These are phyloP conservation scores for Xylariales sp. DNA, from an alignment of 2,329 filamentous ascomycete genomes.

Conservation along the genomic window DNA sequence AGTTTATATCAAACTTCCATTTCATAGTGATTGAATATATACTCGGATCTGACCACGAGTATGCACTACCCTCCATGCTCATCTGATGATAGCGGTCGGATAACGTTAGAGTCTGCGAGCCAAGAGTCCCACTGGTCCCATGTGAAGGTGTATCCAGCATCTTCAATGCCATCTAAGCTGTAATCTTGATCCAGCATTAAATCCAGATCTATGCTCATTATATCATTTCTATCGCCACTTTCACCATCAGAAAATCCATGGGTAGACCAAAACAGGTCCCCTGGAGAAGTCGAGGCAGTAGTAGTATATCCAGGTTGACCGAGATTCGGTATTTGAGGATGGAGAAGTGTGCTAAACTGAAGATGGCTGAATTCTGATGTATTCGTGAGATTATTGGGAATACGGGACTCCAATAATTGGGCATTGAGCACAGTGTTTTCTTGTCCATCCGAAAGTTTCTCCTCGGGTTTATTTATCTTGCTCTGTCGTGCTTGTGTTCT, in stretches of 20 bases:
- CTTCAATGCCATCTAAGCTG: no score
- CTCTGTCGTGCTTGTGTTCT: constrained; percentile 8
- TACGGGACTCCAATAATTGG: neutral
- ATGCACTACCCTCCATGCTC: no score
- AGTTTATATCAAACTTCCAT: no score
- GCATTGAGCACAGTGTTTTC: neutral
- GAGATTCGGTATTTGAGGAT: neutral
- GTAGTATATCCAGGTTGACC: neutral
- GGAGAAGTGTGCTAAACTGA: neutral
- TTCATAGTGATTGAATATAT: no score
- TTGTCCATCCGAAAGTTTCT: neutral
- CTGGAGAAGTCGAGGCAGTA: constrained; percentile 1
- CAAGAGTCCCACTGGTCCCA: constrained; percentile 17
- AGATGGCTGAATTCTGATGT: neutral
- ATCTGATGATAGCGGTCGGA: constrained; percentile 8
- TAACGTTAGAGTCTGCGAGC: constrained; percentile 13
- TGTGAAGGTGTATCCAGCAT: constrained; percentile 6
- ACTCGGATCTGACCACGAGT: no score
- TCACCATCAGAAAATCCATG: constrained; percentile 5
- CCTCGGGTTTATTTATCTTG: neutral
- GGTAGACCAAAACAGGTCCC: constrained; percentile 14
- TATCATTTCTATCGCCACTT: constrained; percentile 2
- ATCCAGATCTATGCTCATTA: neutral
- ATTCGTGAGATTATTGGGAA: neutral
- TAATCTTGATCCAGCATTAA: constrained; percentile 6